phyloP scores from a whole-genome alignment of 352 stramenopile genomes.

The Phytophthora sp. region DNA sequence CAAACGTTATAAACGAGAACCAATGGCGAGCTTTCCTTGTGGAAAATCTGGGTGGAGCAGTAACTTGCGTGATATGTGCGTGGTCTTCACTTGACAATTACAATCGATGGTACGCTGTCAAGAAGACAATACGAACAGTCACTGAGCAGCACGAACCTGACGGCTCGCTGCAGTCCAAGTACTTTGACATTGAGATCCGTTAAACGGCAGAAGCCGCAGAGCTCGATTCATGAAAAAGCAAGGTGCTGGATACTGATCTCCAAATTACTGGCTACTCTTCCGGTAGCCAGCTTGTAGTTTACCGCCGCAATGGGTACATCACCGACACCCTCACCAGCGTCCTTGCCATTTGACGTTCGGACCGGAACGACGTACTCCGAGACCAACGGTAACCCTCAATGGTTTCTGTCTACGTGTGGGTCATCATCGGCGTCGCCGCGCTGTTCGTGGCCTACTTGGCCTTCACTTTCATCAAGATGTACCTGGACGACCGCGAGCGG shows the following conservation, averaged over 20 bases:
- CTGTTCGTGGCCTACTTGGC: constrained; percentile 19
- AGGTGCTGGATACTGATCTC: background rate
- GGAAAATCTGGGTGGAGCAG: too few species aligned
- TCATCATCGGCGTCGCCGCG: background rate
- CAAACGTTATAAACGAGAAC: too few species aligned
- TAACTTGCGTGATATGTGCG: too few species aligned
- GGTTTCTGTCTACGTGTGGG: constrained; percentile 28
- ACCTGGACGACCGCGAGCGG: constrained; percentile 27
- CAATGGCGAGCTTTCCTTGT: too few species aligned
- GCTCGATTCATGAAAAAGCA: background rate
- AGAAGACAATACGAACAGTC: too few species aligned
- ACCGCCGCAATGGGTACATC: constrained; percentile 16
- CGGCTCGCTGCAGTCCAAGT: too few species aligned
- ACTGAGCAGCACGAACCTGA: too few species aligned
- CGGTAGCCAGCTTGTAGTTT: background rate
- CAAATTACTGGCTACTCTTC: background rate
- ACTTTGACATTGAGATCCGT: too few species aligned
- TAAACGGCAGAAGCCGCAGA: too few species aligned
- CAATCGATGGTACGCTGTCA: too few species aligned
- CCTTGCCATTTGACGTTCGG: constrained; percentile 7
- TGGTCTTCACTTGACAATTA: too few species aligned
- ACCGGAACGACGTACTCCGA: background rate
- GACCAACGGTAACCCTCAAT: constrained; percentile 6
- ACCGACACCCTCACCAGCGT: background rate
- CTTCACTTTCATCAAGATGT: constrained; percentile 30